Evolutionary conservation across 208 protist genomes (phyloP), one percentile per base, ranked within the genome.

Genomic region (Trypanosoma avium): DNA sequence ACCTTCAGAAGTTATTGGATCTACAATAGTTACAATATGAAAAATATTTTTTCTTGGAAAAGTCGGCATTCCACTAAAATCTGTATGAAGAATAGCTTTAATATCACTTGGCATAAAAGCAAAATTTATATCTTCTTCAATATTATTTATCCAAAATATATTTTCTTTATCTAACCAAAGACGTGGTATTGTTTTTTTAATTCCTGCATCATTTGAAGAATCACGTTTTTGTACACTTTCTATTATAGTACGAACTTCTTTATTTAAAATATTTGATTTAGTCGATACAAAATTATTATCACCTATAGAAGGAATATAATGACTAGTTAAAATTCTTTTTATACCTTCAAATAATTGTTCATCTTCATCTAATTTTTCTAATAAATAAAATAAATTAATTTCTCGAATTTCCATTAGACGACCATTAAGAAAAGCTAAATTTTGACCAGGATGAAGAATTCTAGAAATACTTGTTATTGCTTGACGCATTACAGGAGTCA

Each of bases 11-110:
- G n/a, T 62, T 15, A 49, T 66, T 10, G 76, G 74, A 67, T 97
- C 88, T 1, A 95, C 24, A 19, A 97, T 59, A 9, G 79, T 35
- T 6, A 95, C 63, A 8, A 70, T 33, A 7, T 81, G 84, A 21
- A 90, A 75, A 3, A 98, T 17, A 68, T 98, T 97, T 57, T 77
- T 84, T 5, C 61, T 62, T 9, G 92, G 72, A n/a, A 87, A 65
- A 40, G 45, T 10, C 45, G 70, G 36, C 19, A 73, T 30, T 10
- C 43, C 52, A 21, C 54, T 35, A 42, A 22, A n/a, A 7, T 26
- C n/a, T 19, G 24, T 32, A 36, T 21, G 0, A 3, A 67, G 8
- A 47, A 65, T 54, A 13, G 35, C 42, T 2, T 47, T 6, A 7
- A 80, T 40, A n/a, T 13, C 30, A 24, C 5, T 8, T 24, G 61